Percentiles rank a stretch among this genome's conserved stretches.
Conservation (phyloP, 345 rosid genomes). For the Odontarrhena argentea region DNA sequence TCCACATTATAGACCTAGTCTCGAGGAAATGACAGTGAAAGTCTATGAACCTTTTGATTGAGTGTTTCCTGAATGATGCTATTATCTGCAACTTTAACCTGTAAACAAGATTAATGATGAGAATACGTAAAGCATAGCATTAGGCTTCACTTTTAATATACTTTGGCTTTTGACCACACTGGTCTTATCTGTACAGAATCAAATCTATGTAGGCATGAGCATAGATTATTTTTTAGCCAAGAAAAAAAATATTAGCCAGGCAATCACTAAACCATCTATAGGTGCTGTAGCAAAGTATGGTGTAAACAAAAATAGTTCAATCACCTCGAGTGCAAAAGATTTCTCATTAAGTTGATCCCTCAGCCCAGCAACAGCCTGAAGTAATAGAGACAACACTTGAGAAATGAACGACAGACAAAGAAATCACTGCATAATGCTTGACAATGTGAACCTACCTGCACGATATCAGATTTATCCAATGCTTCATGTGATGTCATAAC, state of each 20-base stretch:
- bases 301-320: constrained; percentile 12
- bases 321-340: constrained; percentile 95
- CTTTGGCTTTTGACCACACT: constrained; percentile 7
- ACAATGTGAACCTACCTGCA: constrained; percentile 56
- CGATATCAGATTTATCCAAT: constrained; percentile 63
- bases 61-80: constrained; percentile 90
- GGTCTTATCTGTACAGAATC: constrained; percentile 2
- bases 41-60: constrained; percentile 65
- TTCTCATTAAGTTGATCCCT: constrained; percentile 82
- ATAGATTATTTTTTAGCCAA: constrained; percentile 1
- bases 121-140: constrained; percentile 7
- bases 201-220: background rate
- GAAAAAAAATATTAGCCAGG: constrained; percentile 3
- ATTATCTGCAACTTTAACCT: constrained; percentile 96
- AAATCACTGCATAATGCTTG: constrained; percentile 11
- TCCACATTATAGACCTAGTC: background rate
- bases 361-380: constrained; percentile 77
- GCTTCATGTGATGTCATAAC: constrained; percentile 55
- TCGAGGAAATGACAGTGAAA: constrained; percentile 9
- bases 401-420: constrained; percentile 21
- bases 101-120: constrained; percentile 36
- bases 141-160: constrained; percentile 9
- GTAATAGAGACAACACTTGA: constrained; percentile 38
- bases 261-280: constrained; percentile 24
- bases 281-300: constrained; percentile 16